Base-by-base conservation (phyloP, 345 rosid species). In the Gynandropsis gynandra region DNA sequence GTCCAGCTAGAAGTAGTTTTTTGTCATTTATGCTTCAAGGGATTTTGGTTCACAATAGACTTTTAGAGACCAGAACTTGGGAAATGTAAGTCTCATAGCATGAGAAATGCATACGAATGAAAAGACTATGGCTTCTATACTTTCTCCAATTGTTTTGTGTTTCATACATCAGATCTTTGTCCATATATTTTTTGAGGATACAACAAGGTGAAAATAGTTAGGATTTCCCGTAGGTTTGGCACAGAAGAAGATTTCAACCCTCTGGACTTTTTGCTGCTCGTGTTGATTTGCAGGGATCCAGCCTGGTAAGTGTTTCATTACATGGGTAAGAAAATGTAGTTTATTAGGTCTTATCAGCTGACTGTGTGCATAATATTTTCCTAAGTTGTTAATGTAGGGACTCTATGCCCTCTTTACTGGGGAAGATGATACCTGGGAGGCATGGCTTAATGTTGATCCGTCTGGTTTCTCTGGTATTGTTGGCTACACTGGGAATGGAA, bases 251-350 rank as follows among this genome's bases (percentile, higher is more conserved):
- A 38, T 92, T 92, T 72, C 90, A 87, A 62, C 95, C 78, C 20
- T 87, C 97, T 1, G 97, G 97, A 10, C 82, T 82, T 45, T 87
- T 82, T 92, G 99, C 99, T 33, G 94, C 99, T 67, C 95, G 99
- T 49, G 66, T 88, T 54, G 94, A 88, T 66, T 56, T 88, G 73
- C 97, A 88, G 65, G 94, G 97, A 59, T 81, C 76, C 45, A 76
- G 82, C 45, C 74, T 74, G 12, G 97, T 92, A 81, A 55, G 78
- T 74, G 32, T 48, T 38, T 46, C 44, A 2, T 24, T 64, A 66
- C 63, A 5, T 51, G 56, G 16, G 37, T 15, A 27, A 10, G 17
- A 62, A 31, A 10, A 27, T 43, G 54, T 40, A 17, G 31, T 53
- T 38, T 24, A 37, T 45, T 15, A 16, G 58, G 57, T 42, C 7